phyloP scores from a whole-genome alignment of 352 stramenopile genomes.

The Globisporangium paddicum region DNA sequence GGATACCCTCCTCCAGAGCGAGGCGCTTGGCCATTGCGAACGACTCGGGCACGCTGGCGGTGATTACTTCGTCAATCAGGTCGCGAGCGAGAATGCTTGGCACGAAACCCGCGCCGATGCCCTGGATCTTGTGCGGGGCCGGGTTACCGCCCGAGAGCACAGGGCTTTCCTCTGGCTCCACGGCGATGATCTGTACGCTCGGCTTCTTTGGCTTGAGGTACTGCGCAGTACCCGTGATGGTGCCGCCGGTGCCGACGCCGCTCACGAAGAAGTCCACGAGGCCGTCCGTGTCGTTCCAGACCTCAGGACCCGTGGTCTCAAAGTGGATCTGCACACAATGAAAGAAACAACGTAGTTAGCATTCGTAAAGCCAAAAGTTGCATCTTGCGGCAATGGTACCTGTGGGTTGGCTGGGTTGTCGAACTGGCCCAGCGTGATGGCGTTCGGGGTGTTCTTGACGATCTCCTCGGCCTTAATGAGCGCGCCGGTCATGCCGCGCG shows the following conservation, averaged over 20 bases:
- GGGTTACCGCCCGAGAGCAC: constrained; percentile 81
- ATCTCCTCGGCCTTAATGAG: constrained; percentile 78
- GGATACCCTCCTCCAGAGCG: constrained; percentile 79
- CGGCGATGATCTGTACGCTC: constrained; percentile 74
- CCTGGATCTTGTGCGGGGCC: constrained; percentile 84
- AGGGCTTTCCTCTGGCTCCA: constrained; percentile 80
- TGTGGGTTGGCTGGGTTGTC: constrained; percentile 97
- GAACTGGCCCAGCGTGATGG: constrained; percentile 91
- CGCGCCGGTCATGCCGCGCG: constrained; percentile 74
- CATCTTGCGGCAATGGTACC: neutral
- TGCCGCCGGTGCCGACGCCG: constrained; percentile 84
- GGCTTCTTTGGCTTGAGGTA: constrained; percentile 89
- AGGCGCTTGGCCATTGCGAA: constrained; percentile 87
- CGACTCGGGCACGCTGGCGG: constrained; percentile 68
- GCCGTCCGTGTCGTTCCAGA: constrained; percentile 88
- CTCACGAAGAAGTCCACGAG: constrained; percentile 87
- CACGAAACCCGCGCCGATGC: constrained; percentile 82
- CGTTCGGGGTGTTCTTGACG: constrained; percentile 67
- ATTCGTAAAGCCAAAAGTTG: neutral
- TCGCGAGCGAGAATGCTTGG: constrained; percentile 71
- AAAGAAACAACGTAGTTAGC: neutral
- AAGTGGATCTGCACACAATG: constrained; percentile 61
- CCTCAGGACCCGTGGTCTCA: constrained; percentile 83
- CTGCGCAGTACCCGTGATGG: constrained; percentile 75
- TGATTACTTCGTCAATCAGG: constrained; percentile 89